A percentile compares a stretch with the other conserved stretches of the same genome.
phyloP scores from a whole-genome alignment of 169 alveolate species.

The Cryptosporidium viatorum region DNA sequence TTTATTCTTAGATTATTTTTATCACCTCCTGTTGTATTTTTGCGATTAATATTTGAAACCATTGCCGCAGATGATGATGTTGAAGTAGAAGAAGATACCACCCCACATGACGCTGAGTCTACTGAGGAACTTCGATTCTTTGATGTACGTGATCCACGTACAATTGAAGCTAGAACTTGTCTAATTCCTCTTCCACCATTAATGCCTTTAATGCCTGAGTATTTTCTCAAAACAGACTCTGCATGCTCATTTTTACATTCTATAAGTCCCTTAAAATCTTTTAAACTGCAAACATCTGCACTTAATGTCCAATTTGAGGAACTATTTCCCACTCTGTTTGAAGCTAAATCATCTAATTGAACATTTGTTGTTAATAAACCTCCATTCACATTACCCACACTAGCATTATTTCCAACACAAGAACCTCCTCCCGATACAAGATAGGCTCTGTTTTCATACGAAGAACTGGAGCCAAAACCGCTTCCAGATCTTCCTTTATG shows the following conservation, averaged over 20 bases:
- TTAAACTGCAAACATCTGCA: conserved; percentile 6
- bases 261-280: conserved; percentile 14
- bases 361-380: background rate
- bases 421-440: conserved; percentile 15
- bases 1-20: background rate
- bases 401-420: background rate
- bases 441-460: conserved; percentile 21
- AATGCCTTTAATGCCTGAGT: background rate
- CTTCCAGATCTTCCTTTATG: conserved; percentile 19
- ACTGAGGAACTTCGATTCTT: conserved; percentile 51
- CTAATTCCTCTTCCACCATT: conserved; percentile 16
- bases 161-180: conserved; percentile 55
- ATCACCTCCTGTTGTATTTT: background rate
- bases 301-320: conserved; percentile 16
- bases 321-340: background rate
- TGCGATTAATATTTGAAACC: background rate
- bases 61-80: background rate
- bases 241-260: conserved; percentile 19
- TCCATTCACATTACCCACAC: background rate
- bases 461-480: conserved; percentile 10
- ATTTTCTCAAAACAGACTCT: conserved; percentile 25
- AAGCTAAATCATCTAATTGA: background rate
- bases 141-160: conserved; percentile 32
- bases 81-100: background rate
- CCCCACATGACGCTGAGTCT: conserved; percentile 1